Evolutionary conservation across 495 filamentous ascomycete species (phyloP), one percentile per base, ranked within the genome.

Genomic region (Penicillium argentinense): DNA sequence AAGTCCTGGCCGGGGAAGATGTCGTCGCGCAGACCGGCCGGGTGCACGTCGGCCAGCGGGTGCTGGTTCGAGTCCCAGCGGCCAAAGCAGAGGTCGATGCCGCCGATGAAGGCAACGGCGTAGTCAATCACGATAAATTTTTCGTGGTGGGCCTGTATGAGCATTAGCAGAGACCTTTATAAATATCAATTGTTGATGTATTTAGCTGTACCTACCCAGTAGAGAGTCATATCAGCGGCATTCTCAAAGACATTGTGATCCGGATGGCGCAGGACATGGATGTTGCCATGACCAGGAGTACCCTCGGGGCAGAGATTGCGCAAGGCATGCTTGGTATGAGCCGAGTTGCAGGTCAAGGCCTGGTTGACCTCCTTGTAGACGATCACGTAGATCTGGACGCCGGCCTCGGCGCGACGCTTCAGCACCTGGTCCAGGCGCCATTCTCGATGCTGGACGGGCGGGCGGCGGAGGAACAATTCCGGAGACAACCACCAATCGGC

Each of bases 401-500:
- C 92, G 0, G 81, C 87, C 62, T 97, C 90, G 0, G 92, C 92
- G 22, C 81, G 84, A 24, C 91, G 80, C 68, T 97, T 97, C 33
- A 97, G 68, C 14, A 95, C 66, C 43, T 85, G 81, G 60, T 98
- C 92, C 18, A 98, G 71, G 4, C 92, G 79, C 87, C 87, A 97
- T 78, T 96, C 80, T 66, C 91, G 87, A 47, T 90, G 84, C 60
- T 65, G 74, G 47, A 82, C 81, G 1, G 92, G 88, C 12, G 91
- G 91, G 29, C 92, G 78, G 12, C 92, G 83, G 26, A 98, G 71
- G 67, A 95, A 98, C 46, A 97, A 68, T 63, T 98, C 92, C 0
- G 92, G 92, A 1, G 87, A 92, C 8, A 98, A 69, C 92, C 93
- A 98, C 92, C 92, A 98, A 62, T 97, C 93, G 16, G 75, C 89